Base-by-base conservation (phyloP, 495 filamentous ascomycete genomes). In the Acidiella bohemica region DNA sequence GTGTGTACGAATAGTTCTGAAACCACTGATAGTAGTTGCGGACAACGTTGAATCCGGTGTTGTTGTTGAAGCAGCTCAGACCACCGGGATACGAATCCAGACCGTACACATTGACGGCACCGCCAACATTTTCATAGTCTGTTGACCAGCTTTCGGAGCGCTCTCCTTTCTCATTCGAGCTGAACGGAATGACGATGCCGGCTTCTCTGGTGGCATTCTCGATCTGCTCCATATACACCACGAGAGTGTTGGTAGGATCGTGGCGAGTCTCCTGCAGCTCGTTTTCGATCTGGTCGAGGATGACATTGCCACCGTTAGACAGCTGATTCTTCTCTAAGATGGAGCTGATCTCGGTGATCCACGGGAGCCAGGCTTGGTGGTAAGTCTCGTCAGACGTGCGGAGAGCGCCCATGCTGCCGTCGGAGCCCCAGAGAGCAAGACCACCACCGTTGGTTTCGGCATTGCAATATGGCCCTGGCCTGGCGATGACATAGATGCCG, bases 41-140 rank as follows among this genome's bases (percentile, higher is more conserved):
- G 66, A 75, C 62, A 18, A 73, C 63, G 28, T 71, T 67, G 32
- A 62, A 61, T n/a, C 70, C 71, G n/a, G 25, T 25, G 42, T 76
- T 73, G 14, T 70, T 71, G 1, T 67, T 63, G 14, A 65, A 68
- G 42, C 73, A 78, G 13, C 67, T 72, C 67, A 73, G 76, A 50
- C 73, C 75, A 50, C 70, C 73, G 10, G 73, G 75, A 40, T 78
- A 77, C 20, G 63, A 67, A 45, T 78, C 74, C 9, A 76, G 33
- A 4, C 73, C 73, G 21, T 69, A 61, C 25, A 72, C 62, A 52
- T 78, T 71, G 18, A 78, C 72, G 44, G 73, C 69, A n/a, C 72
- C 73, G n/a, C 60, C 68, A 9, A 60, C 66, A 43, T 59, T 62
- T 27, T 59, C 54, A 19, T 40, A 51, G 24, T 49, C 46, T 22